These are phyloP conservation scores for Suhomyces terraborum DNA, from an alignment of 1,139 yeast species.

Conservation along the genomic window DNA sequence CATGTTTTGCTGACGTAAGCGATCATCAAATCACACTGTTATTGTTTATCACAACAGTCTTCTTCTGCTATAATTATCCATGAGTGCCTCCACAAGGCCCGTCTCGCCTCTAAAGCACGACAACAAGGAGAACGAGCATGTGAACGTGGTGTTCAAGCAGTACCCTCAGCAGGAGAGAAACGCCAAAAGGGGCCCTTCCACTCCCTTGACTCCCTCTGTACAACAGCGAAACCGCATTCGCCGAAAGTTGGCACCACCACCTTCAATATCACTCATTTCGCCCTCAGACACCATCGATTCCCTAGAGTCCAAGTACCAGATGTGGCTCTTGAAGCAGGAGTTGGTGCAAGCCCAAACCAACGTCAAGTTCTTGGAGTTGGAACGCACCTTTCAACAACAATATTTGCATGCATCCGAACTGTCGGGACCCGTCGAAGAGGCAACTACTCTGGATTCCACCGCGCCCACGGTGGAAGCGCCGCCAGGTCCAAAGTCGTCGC, in stretches of 20 bases:
- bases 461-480: neutral
- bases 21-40: neutral
- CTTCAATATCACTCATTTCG: slow-evolving; percentile 3
- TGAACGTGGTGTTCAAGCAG: neutral
- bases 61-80: neutral
- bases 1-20: slow-evolving; percentile 1
- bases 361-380: slow-evolving; percentile 24
- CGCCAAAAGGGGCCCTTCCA: slow-evolving; percentile 26
- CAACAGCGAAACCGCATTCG: slow-evolving; percentile 19
- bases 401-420: neutral
- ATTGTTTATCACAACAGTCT: neutral
- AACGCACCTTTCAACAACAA: slow-evolving; percentile 16
- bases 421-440: neutral
- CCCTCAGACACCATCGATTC: slow-evolving; percentile 16
- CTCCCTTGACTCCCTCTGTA: slow-evolving; percentile 25
- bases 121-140: slow-evolving; percentile 9
- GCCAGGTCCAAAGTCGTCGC: neutral
- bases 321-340: slow-evolving; percentile 23
- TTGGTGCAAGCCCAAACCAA: slow-evolving; percentile 19
- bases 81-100: slow-evolving; percentile 3
- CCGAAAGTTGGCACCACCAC: slow-evolving; percentile 16
- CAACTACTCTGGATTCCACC: neutral
- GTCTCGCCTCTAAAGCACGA: slow-evolving; percentile 5
- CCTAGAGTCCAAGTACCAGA: slow-evolving; percentile 22
- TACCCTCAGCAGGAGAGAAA: slow-evolving; percentile 4